Evolutionary conservation across 2,329 filamentous ascomycete genomes (phyloP), one percentile per base, ranked within the genome.

Genomic region (Cladosporium sp.): DNA sequence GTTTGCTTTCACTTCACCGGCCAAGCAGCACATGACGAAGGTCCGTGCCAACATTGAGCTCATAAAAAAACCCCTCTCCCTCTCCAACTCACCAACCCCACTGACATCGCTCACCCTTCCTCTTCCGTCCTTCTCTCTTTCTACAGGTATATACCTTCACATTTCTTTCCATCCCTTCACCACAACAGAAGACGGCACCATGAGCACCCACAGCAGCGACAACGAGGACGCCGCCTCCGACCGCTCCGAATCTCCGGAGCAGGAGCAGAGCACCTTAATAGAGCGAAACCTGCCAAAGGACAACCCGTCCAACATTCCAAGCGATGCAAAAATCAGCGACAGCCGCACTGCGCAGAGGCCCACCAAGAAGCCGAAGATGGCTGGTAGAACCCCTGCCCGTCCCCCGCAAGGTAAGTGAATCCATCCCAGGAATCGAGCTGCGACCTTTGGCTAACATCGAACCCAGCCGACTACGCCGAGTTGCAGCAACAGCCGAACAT

Each of bases 1-100:
- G 52, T 33, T 33, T 55, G 52, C 52, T 55, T 55, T 55, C 52
- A 55, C 52, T 55, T 55, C 40, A 46, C 40, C n/a, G 10, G 40
- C n/a, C 16, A 23, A 46, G n/a, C 11, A 21, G 6, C 28, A 12
- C 29, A 55, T 31, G 52, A 31, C 18, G 28, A 55, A 55, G 29
- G 29, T 55, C 52, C 52, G 52, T 33, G 28, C 40, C 31, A 14
- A 55, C 29, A 29, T 5, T 8, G 3, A 29, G 28, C 3, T 10
- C 52, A 33, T 23, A 55, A 55, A n/a, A 21, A 7, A 11, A 6
- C 31, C 29, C 10, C 14, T 16, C 18, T 55, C 18, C 28, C 16
- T 29, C 52, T 21, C 2, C 28, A 11, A 33, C 29, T 18, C 28
- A 33, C 2, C 28, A 53, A 16, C 28, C n/a, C 50, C 28, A 16